Conservation (phyloP, 2,329 filamentous ascomycete species). For the Pyrenochaeta sp. region DNA sequence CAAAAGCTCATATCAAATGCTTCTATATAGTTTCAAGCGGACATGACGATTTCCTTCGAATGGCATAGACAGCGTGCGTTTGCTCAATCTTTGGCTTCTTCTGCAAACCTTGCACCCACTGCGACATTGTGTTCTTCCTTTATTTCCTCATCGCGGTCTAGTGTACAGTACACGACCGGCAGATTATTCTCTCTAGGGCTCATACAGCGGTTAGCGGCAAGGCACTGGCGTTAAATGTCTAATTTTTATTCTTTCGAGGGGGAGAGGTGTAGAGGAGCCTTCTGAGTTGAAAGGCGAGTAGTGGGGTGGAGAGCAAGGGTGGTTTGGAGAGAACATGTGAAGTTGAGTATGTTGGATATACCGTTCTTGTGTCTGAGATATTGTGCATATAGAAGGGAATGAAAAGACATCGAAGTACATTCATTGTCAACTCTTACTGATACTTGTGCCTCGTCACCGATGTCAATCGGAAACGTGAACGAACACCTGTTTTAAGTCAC, state of each 20-base stretch:
- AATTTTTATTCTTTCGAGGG: slow-evolving; percentile 31
- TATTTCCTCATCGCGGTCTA: slow-evolving; percentile 23
- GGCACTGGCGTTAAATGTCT: slow-evolving; percentile 31
- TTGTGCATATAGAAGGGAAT: slow-evolving; percentile 26
- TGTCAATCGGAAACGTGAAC: too few relatives aligned
- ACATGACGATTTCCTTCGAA: slow-evolving; percentile 40
- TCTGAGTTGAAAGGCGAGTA: background rate
- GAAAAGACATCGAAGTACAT: slow-evolving; percentile 5
- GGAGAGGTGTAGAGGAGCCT: background rate
- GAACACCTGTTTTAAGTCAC: too few relatives aligned
- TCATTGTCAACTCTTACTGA: background rate
- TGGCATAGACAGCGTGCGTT: slow-evolving; percentile 41
- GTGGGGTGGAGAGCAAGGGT: background rate
- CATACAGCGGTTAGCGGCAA: slow-evolving; percentile 22
- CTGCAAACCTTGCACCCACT: slow-evolving; percentile 7
- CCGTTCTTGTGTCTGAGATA: slow-evolving; percentile 6
- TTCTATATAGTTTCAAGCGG: slow-evolving; percentile 21
- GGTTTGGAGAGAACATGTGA: slow-evolving; percentile 3
- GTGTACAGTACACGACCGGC: slow-evolving; percentile 18
- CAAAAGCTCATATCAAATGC: slow-evolving; percentile 36
- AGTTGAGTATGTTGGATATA: background rate
- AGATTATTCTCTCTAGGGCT: slow-evolving; percentile 25
- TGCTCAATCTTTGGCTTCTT: slow-evolving; percentile 11
- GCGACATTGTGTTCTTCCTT: slow-evolving; percentile 15
- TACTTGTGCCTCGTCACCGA: too few relatives aligned